These are phyloP conservation scores for Fusarium coicis DNA, from an alignment of 2,329 filamentous ascomycete species.

Conservation along the genomic window DNA sequence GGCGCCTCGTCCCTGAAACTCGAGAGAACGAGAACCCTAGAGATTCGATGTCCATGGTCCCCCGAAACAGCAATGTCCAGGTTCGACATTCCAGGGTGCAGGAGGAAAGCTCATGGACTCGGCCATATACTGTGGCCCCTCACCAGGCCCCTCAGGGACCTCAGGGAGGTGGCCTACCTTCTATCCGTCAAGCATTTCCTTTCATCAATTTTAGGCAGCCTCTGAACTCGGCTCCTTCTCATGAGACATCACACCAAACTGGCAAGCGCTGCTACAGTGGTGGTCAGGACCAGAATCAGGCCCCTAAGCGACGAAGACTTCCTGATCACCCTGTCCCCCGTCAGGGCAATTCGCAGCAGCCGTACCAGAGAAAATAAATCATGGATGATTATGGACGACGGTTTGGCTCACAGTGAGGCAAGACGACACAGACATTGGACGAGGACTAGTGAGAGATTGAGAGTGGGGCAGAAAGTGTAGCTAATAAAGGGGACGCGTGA, in stretches of 20 bases:
- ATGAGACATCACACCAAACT: neutral
- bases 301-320: slow-evolving; percentile 23
- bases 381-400: neutral
- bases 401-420: neutral
- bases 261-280: neutral
- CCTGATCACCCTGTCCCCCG: neutral
- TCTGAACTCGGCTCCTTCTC: neutral
- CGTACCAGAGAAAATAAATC: neutral
- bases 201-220: neutral
- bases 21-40: neutral
- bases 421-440: neutral
- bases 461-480: neutral
- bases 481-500: neutral
- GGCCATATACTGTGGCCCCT: neutral
- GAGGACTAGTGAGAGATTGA: neutral
- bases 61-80: neutral
- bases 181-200: slow-evolving; percentile 29
- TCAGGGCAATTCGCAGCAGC: neutral
- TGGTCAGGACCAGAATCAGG: neutral
- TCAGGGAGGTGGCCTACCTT: neutral
- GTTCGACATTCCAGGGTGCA: neutral
- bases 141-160: neutral
- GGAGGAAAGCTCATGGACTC: neutral
- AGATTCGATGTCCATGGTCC: neutral
- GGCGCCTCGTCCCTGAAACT: neutral